Evolutionary conservation across 495 filamentous ascomycete species (phyloP), one percentile per base, ranked within the genome.

Genomic region (Thermothielavioides terrestris): DNA sequence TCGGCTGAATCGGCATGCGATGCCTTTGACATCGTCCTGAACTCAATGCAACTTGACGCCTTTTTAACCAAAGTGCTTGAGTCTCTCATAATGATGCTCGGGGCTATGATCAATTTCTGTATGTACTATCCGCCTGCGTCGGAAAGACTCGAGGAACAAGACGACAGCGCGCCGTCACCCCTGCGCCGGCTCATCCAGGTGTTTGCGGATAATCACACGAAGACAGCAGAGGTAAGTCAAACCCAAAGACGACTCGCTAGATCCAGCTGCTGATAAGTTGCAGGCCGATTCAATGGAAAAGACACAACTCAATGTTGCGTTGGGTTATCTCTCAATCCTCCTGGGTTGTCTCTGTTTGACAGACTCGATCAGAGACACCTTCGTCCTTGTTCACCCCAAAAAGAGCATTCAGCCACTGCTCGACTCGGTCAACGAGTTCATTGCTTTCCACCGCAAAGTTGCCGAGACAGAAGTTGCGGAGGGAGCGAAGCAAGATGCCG

Each of bases 281-380:
- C 53, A 95, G 88, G 89, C 86, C 47, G 81, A 87, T 63, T 92
- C 89, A 0, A 77, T 90, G 59, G 76, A 88, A 62, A 87, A 88
- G 57, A 82, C 83, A n/a, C 83, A 84, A 43, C 77, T 82, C 43
- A 95, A 91, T 62, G 89, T 99, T 25, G 85, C 87, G 2, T 82
- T 90, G 50, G 94, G 94, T 23, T 99, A 95, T 58, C 74, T 99
- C 35, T 81, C 91, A 1, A 81, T 97, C 4, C 72, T 96, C 3
- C 70, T 99, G 10, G 84, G 87, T 23, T 87, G 84, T 42, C 73
- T 96, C 14, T 89, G 84, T 60, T 70, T 90, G 17, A 69, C 81
- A 42, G 40, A 59, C 11, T 68, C 72, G 25, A 77, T 80, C 11
- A 65, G 76, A 28, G 60, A 65, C 22, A 63, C 71, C 18, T 71